Evolutionary conservation across 768 basidiomycete species (phyloP).

Genomic region (Auriscalpium microsporum): DNA sequence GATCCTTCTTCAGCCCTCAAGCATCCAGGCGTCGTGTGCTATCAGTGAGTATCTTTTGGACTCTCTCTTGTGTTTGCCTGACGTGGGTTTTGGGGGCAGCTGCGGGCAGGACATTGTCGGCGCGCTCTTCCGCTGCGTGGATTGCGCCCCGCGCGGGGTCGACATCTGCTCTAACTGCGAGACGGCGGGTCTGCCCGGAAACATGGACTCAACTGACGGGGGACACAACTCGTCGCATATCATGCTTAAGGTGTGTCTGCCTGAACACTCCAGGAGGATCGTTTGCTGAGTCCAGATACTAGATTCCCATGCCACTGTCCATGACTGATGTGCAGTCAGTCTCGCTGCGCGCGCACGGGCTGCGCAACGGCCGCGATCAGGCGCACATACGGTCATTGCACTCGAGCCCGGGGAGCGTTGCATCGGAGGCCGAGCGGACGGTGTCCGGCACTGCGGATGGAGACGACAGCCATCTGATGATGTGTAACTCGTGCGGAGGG

Average conservation of each 20-base stretch:
- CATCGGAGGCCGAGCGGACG: slow-evolving; percentile 5
- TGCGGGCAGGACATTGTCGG: slow-evolving; percentile 88
- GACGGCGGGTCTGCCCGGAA: slow-evolving; percentile 77
- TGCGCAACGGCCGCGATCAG: slow-evolving; percentile 5
- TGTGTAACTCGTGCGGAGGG: slow-evolving; percentile 10
- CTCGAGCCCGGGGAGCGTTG: slow-evolving; percentile 12
- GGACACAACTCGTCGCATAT: slow-evolving; percentile 84
- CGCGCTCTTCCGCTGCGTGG: slow-evolving; percentile 86
- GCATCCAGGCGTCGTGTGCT: slow-evolving; percentile 12
- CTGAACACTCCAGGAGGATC: background rate
- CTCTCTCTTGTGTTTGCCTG: background rate
- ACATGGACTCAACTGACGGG: slow-evolving; percentile 65
- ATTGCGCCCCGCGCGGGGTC: slow-evolving; percentile 43
- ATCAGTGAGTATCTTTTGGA: slow-evolving; percentile 8
- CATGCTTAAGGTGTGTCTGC: slow-evolving; percentile 74
- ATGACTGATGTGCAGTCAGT: slow-evolving; percentile 61
- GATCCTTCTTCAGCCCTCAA: slow-evolving; percentile 8
- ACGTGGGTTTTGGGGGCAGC: slow-evolving; percentile 30
- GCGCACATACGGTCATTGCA: background rate
- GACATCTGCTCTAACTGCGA: slow-evolving; percentile 88
- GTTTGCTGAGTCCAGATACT: background rate
- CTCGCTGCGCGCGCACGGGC: slow-evolving; percentile 8
- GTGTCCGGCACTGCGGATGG: background rate
- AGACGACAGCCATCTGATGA: slow-evolving; percentile 7
- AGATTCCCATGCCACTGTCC: slow-evolving; percentile 85